phyloP scores from a whole-genome alignment of 257 asterid species.

The Galeopsis tetrahit region DNA sequence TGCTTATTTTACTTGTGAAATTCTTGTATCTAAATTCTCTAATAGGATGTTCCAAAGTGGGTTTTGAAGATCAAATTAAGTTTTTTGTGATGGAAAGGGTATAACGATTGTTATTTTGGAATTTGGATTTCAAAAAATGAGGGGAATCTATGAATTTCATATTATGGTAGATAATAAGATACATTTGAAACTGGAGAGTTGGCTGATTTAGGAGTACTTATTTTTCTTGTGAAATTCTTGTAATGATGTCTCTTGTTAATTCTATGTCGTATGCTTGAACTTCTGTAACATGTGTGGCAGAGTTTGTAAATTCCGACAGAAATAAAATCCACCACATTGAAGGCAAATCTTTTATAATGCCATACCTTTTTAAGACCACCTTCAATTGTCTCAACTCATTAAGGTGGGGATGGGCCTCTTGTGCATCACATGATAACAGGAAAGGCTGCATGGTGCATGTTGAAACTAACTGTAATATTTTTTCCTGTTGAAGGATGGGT shows the following conservation, averaged over 20 bases:
- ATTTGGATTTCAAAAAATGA: not conserved
- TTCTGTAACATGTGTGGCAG: not conserved
- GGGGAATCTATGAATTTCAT: not conserved
- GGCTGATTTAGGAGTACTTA: constrained; percentile 9
- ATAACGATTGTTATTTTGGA: not conserved
- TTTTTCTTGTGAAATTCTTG: constrained; percentile 7
- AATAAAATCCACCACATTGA: not conserved
- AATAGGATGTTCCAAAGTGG: not conserved
- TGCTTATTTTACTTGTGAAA: not conserved
- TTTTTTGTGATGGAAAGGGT: not conserved
- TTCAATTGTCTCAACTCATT: constrained; percentile 7
- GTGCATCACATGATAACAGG: too few species aligned
- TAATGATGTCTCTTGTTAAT: not conserved
- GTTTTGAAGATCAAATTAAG: not conserved
- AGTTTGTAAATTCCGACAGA: not conserved
- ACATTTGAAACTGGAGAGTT: not conserved
- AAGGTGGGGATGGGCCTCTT: constrained; percentile 6
- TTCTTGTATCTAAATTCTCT: not conserved
- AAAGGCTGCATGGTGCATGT: too few species aligned
- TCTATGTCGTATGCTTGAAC: constrained; percentile 7
- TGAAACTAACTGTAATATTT: too few species aligned
- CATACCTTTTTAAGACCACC: constrained; percentile 4
- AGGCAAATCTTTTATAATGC: constrained; percentile 1
- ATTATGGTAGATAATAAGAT: not conserved
- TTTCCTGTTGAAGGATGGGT: too few species aligned